Evolutionary conservation across 805 yeast genomes (phyloP), one percentile per base, ranked within the genome.

Genomic region (Dipodascus albidus): DNA sequence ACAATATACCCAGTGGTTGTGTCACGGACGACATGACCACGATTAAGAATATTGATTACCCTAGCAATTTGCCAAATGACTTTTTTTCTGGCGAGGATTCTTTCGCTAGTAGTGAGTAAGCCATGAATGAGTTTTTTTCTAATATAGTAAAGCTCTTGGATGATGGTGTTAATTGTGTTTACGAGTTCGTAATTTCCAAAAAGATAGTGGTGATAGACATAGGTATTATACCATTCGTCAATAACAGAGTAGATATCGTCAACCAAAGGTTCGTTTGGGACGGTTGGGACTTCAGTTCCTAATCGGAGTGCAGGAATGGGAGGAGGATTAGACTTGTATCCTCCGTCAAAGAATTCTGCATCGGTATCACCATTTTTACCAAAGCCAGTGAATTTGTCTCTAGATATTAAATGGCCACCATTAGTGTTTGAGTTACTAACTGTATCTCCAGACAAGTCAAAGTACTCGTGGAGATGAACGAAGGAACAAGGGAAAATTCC

Each of bases 241-340:
- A 67, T 52, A 14, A 66, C 63, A 14, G 66, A 59, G 8, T 60
- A 49, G 35, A 67, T 67, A 48, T 67, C 70, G 47, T 64, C 67
- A 6, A 63, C 62, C 22, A 63, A 49, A 17, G 67, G 66, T 50
- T 63, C 67, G 21, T 47, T 42, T 6, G 49, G 54, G 14, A 53
- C 47, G 50, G 55, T 51, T n/a, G 59, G 60, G 21, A 44, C 47
- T 27, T 62, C 62, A 48, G 53, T 57, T 20, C 59, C 63, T 19
- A 62, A 52, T 19, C 59, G 52, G n/a, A 62, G 54, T 21, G 56
- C 58, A 9, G 64, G 63, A 3, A 57, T 53, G 3, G 62, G 59
- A 21, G 64, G 64, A 11, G 60, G 52, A 17, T 55, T 38, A 21
- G 57, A 52, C 49, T 59, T 58, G 50, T 52, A 49, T 4, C 44